Evolutionary conservation across 345 rosid genomes (phyloP).

Genomic region (Populus deltoides): DNA sequence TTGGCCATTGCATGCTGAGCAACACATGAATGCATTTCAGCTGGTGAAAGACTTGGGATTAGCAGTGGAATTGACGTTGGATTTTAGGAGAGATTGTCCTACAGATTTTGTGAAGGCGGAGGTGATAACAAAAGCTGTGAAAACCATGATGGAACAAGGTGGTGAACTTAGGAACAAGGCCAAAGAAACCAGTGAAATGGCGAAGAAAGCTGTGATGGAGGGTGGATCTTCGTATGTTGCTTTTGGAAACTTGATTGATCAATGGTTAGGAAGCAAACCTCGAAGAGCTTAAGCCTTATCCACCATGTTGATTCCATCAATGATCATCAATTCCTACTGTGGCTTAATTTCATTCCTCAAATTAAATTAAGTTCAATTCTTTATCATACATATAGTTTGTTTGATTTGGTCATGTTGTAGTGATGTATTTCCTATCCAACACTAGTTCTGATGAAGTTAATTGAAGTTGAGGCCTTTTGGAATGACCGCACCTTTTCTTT

Average conservation of each 20-base stretch:
- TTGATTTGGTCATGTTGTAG: not conserved
- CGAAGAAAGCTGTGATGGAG: slow-evolving; percentile 28
- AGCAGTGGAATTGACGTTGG: slow-evolving; percentile 46
- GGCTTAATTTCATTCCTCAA: not conserved
- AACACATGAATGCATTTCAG: slow-evolving; percentile 51
- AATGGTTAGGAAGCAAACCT: not conserved
- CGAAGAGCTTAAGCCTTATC: not conserved
- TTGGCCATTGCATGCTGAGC: slow-evolving; percentile 58
- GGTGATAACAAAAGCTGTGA: slow-evolving; percentile 38
- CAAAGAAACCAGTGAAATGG: slow-evolving; percentile 23
- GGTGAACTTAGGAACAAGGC: slow-evolving; percentile 32
- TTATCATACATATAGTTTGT: too few relatives aligned
- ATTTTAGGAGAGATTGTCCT: slow-evolving; percentile 26
- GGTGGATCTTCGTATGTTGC: slow-evolving; percentile 37
- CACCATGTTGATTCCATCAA: not conserved
- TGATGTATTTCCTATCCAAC: too few relatives aligned
- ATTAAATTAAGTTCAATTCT: too few relatives aligned
- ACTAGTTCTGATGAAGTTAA: too few relatives aligned
- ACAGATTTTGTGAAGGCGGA: slow-evolving; percentile 18
- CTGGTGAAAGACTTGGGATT: slow-evolving; percentile 40
- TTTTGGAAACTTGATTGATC: not conserved
- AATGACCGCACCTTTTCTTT: too few relatives aligned
- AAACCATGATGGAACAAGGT: slow-evolving; percentile 29
- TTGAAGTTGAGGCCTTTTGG: too few relatives aligned
- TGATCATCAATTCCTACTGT: not conserved